These are phyloP conservation scores for Lophiostoma macrostomum DNA, from an alignment of 495 filamentous ascomycete genomes.

Conservation along the genomic window DNA sequence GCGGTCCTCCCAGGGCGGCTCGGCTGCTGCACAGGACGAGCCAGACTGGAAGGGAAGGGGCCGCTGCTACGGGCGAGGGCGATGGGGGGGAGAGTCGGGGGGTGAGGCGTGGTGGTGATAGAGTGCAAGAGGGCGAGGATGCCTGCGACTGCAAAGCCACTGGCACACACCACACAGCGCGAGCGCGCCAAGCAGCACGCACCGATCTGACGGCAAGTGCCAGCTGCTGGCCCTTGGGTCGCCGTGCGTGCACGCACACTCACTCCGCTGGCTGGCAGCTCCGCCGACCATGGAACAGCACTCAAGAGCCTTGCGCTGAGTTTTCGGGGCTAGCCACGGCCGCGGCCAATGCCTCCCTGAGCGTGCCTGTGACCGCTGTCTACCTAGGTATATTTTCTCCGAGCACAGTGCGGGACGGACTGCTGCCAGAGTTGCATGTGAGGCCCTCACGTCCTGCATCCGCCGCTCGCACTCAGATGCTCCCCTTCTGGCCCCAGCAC, in stretches of 20 bases:
- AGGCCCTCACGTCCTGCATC: too few species aligned
- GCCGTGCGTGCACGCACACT: too few species aligned
- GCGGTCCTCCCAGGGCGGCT: constrained; percentile 29
- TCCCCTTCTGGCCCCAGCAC: too few species aligned
- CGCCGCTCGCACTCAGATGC: too few species aligned
- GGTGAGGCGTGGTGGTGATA: constrained; percentile 12
- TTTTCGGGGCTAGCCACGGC: background rate
- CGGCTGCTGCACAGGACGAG: constrained; percentile 33
- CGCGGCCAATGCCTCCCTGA: background rate
- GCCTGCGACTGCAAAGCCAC: too few species aligned
- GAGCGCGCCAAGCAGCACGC: background rate
- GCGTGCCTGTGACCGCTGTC: too few species aligned
- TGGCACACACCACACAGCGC: background rate
- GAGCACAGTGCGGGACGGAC: too few species aligned
- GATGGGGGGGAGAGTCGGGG: constrained; percentile 30
- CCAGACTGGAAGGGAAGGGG: constrained; percentile 44
- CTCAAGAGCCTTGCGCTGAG: too few species aligned
- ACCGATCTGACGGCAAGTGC: background rate
- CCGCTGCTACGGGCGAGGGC: constrained; percentile 18
- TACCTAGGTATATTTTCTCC: too few species aligned
- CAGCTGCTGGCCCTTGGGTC: background rate
- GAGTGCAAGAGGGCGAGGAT: constrained; percentile 6
- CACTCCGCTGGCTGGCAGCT: background rate
- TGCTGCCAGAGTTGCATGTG: too few species aligned
- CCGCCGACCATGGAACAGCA: background rate